Base-by-base conservation (phyloP, 306 rosid species). In the Benincasa hispida region DNA sequence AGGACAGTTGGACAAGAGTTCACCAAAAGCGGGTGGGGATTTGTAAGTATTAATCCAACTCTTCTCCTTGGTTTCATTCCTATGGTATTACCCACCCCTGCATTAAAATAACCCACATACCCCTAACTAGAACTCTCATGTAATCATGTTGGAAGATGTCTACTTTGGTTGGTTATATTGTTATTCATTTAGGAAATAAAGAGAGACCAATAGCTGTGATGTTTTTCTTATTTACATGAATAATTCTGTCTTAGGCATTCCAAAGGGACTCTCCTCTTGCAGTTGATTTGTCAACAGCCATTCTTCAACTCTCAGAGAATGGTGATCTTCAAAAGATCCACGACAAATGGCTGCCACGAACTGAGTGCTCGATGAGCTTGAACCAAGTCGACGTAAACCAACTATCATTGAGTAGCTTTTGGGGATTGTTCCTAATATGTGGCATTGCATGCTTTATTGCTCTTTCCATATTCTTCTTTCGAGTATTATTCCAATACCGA, bases 201-300 rank as follows among this genome's bases (percentile, higher is more conserved):
- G 21, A 60, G 39, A 59, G 27, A 12, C 37, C 66, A 59, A 27
- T 14, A 59, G 14, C 39, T 59, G 2, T 58, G 35, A 48, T 34
- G 32, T 34, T 61, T 74, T 75, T 54, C 32, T 32, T 50, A 72
- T 77, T 77, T 37, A 61, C 42, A 56, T 78, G 76, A 63, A 48
- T 13, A 30, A 61, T 63, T 70, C 65, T 63, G 79, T 69, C 45
- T 56, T 86, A 89, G 97, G 97, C 96, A 60, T 91, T 93, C 80
- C 97, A 86, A 80, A 89, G 95, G 88, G 98, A 93, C 84, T 91
- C 95, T 84, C 97, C 97, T 63, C 92, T 93, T 27, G 95, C 98
- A 14, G 87, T 84, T 15, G 98, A 93, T 79, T 30, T 93, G 72
- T 93, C 98, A 57, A 93, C 97, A 0, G 92, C 98, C 37, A 91